Base-by-base conservation (phyloP, 257 asterid species). In the Fraxinus quadrangulata region DNA sequence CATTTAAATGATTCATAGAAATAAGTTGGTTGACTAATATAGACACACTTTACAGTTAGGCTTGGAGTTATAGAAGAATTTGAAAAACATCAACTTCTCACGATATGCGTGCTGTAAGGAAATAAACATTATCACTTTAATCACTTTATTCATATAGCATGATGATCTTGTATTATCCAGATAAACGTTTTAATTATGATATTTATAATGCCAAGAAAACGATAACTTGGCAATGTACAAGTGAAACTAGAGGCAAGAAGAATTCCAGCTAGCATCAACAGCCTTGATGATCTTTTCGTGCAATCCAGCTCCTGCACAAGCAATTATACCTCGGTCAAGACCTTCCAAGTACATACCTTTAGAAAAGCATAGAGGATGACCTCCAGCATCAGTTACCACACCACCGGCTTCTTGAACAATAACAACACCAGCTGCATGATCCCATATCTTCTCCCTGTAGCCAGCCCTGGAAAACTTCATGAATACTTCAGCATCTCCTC, bases 401-500 rank as follows among this genome's bases (percentile, higher is more conserved):
- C 98, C 98, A 54, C 98, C 97, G 1, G 97, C 97, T 81, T 89
- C 97, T 82, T 92, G 81, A 61, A 90, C 84, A 74, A 93, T 88
- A 4, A 93, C 91, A 17, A 90, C 93, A 21, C 98, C 97, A 12
- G 98, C 98, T 30, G 97, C 97, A 77, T 93, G 98, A 76, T 93
- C 98, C 98, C 95, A 93, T 84, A 91, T 91, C 84, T 93, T 93
- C 88, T 93, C 98, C 87, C 88, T 90, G 80, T 90, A 90, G 36
- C 95, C 97, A 13, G 92, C 86, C 82, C 94, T 79, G 0, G 94
- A 92, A 40, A 91, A 93, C 74, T 91, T 93, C 96, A 93, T 93
- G 87, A 88, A 91, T 84, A 90, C 83, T 75, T 93, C 97, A 7
- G 95, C 97, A 23, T 91, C 95, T 59, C 98, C 98, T 67, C 93